These are phyloP conservation scores for Exophiala bonariae DNA, from an alignment of 2,329 filamentous ascomycete species.

Conservation along the genomic window DNA sequence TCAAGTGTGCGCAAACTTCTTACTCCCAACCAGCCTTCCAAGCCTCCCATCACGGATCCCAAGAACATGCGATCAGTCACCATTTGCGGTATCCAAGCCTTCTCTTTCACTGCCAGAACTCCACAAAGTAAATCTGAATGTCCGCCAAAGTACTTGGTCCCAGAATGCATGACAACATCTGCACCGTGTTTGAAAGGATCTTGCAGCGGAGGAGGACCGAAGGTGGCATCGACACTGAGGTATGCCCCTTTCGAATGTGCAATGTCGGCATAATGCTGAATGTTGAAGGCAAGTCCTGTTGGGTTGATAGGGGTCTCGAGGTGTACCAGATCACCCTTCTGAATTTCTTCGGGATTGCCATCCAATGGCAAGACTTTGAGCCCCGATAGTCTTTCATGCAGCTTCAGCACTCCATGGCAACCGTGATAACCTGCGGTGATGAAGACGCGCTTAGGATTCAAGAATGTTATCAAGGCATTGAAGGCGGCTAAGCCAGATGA, in stretches of 20 bases:
- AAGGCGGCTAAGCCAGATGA: constrained; percentile 83
- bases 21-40: constrained; percentile 91
- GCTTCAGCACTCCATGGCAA: constrained; percentile 77
- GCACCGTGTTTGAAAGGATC: constrained; percentile 81
- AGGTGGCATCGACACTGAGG: constrained; percentile 85
- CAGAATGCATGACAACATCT: constrained; percentile 87
- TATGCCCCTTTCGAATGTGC: constrained; percentile 73
- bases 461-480: constrained; percentile 78
- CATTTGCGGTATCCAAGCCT: constrained; percentile 63
- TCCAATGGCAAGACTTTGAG: constrained; percentile 72
- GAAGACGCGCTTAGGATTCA: constrained; percentile 80
- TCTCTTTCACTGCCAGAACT: constrained; percentile 65
- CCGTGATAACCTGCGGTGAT: constrained; percentile 90
- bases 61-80: constrained; percentile 71
- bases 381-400: constrained; percentile 74
- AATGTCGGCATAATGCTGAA: constrained; percentile 68
- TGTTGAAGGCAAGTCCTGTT: constrained; percentile 74
- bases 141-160: constrained; percentile 94
- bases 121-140: constrained; percentile 94
- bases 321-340: constrained; percentile 80
- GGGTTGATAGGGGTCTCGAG: constrained; percentile 95
- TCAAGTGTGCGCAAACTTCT: constrained; percentile 83
- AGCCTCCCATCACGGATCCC: constrained; percentile 80
- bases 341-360: constrained; percentile 65
- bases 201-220: constrained; percentile 84